Conservation (phyloP, 306 rosid genomes). For the Corylus heterophylla region DNA sequence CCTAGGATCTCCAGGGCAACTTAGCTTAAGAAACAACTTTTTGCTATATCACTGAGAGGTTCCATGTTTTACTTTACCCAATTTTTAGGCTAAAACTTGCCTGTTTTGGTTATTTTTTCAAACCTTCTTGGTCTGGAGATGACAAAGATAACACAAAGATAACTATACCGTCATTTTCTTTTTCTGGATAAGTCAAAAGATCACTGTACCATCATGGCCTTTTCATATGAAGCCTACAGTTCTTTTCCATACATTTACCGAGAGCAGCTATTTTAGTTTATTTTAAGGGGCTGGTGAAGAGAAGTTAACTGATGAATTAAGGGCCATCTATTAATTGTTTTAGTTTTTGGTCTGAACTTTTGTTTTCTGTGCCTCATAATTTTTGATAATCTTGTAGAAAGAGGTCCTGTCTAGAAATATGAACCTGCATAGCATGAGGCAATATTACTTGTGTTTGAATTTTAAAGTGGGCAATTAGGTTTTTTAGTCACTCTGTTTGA, state of each 20-base stretch:
- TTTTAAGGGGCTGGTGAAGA: neutral
- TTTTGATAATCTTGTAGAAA: neutral
- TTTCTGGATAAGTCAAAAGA: neutral
- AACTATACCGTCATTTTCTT: too few species aligned
- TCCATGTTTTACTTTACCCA: neutral
- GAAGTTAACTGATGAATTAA: neutral
- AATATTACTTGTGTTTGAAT: neutral
- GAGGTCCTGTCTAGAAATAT: neutral
- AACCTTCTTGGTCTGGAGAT: neutral
- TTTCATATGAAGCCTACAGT: neutral
- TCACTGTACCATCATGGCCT: neutral
- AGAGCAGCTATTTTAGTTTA: neutral
- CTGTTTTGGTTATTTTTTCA: neutral
- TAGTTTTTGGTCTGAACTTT: neutral
- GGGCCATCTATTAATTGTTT: neutral
- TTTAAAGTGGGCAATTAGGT: neutral
- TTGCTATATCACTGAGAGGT: neutral
- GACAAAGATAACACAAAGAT: neutral
- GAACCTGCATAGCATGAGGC: neutral
- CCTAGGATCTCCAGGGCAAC: neutral
- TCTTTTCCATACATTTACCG: neutral
- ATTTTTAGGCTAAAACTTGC: neutral
- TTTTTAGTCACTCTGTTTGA: neutral
- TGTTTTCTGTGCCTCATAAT: neutral
- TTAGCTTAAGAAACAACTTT: neutral